A percentile compares a stretch with the other conserved stretches of the same genome.
phyloP scores from a whole-genome alignment of 305 asterid genomes.

The Solanum chacoense region DNA sequence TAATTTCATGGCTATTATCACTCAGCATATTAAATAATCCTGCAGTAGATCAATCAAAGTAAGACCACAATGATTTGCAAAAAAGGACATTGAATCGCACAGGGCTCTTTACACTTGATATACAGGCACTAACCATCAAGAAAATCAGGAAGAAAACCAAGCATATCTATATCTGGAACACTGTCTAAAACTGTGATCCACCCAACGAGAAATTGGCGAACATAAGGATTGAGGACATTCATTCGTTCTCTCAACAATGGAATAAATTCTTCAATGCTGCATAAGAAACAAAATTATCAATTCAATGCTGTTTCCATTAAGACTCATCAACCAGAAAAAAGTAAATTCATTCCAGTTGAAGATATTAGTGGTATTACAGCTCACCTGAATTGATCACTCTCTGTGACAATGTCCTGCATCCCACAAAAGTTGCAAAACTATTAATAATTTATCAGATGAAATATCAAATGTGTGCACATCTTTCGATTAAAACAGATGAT shows the following conservation, averaged over 20 bases:
- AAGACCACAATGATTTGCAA: constrained; percentile 11
- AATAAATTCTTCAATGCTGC: constrained; percentile 82
- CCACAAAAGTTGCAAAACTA: not conserved
- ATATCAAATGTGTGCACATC: not conserved
- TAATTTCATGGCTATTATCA: constrained; percentile 81
- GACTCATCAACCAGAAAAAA: not conserved
- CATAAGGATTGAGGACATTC: constrained; percentile 82
- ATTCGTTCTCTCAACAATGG: constrained; percentile 79
- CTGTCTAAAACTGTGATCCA: constrained; percentile 93
- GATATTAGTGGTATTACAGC: constrained; percentile 8
- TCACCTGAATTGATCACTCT: constrained; percentile 84
- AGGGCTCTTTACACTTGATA: not conserved
- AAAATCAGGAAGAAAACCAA: constrained; percentile 89
- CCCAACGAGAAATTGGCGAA: constrained; percentile 88
- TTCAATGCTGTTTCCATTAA: not conserved
- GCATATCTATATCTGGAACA: constrained; percentile 90
- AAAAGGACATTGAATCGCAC: constrained; percentile 1
- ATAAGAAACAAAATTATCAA: constrained; percentile 3
- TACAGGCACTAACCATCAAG: constrained; percentile 56
- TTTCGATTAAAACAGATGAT: not conserved
- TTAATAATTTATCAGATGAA: not conserved
- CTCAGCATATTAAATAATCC: constrained; percentile 88
- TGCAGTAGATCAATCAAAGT: constrained; percentile 21
- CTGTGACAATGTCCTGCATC: constrained; percentile 80
- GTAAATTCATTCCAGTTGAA: not conserved